Base-by-base conservation (phyloP, 176 grass and related monocot species). In the Poa annua region DNA sequence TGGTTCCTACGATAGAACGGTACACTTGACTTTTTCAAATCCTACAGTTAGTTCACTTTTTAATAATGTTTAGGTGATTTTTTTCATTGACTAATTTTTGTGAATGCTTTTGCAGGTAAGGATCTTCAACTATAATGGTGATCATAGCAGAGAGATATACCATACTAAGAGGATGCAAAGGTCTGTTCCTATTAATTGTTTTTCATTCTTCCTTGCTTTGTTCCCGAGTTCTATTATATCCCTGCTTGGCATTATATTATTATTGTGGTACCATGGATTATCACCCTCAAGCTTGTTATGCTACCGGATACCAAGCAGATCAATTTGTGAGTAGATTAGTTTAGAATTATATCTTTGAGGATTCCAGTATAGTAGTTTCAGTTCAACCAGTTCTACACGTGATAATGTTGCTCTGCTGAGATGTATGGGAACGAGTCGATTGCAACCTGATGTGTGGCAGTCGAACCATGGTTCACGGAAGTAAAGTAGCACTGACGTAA, bases 141-240 rank as follows among this genome's bases (percentile, higher is more conserved):
- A 90, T 84, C 87, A 93, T 83, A 98, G 96, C 88, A 92, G 93
- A 72, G 96, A 96, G 89, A 93, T 98, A 86, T 98, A 98, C 84
- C 96, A 98, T 91, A 96, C 96, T 39, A 98, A 98, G 89, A 90
- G 96, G 80, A 98, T 98, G 96, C 93, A 98, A 89, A 98, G 96
- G 96, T 98, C 80, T 32, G 63, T 66, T 65, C 77, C 42, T 72
- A 74, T 75, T 55, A 34, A 22, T 78, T 56, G 16, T 32, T 16
- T 2, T 72, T 16, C 12, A 25, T 39, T 61, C 11, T 34, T 45
- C 47, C 66, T 45, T 42, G 35, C 20, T 19, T 21, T 53, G 47
- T 14, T 70, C 63, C 45, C 41, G 41, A 16, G 4, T 74, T 65
- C 52, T 15, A 48, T 70, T 53, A 64, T 15, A 34, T 45, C 36